Evolutionary conservation across 805 yeast genomes (phyloP).

Genomic region (Candida pseudoglaebosa): DNA sequence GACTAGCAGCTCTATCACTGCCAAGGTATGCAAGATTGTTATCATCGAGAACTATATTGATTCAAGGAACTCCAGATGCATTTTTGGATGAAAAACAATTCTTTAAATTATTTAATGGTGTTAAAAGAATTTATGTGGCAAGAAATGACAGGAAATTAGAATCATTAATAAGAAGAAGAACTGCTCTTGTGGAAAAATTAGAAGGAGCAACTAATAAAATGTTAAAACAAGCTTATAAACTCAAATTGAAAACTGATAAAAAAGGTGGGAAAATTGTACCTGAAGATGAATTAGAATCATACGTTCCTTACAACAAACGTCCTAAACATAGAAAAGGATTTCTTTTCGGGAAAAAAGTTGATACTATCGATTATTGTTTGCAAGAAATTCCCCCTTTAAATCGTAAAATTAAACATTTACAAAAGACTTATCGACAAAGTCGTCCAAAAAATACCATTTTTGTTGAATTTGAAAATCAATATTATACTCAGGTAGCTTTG

Average conservation of each 20-base stretch:
- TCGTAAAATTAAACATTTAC: slow-evolving; percentile 53
- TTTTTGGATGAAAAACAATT: slow-evolving; percentile 70
- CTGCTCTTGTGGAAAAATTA: slow-evolving; percentile 52
- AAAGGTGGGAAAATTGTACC: slow-evolving; percentile 49
- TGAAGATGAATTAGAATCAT: slow-evolving; percentile 46
- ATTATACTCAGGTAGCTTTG: slow-evolving; percentile 67
- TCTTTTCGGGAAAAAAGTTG: slow-evolving; percentile 46
- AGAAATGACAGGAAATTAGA: slow-evolving; percentile 58
- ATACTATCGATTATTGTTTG: slow-evolving; percentile 54
- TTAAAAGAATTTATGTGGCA: slow-evolving; percentile 75
- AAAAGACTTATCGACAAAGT: slow-evolving; percentile 42
- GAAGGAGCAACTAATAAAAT: slow-evolving; percentile 64
- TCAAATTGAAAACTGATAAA: slow-evolving; percentile 60
- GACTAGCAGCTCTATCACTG: slow-evolving; percentile 74
- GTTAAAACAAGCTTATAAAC: slow-evolving; percentile 60
- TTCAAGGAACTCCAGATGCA: slow-evolving; percentile 79
- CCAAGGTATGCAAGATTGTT: slow-evolving; percentile 74
- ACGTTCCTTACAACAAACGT: slow-evolving; percentile 64
- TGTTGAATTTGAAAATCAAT: slow-evolving; percentile 75
- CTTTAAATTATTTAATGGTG: slow-evolving; percentile 74
- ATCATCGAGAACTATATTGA: slow-evolving; percentile 76
- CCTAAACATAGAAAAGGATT: slow-evolving; percentile 57
- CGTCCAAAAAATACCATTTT: slow-evolving; percentile 76
- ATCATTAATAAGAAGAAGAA: slow-evolving; percentile 55
- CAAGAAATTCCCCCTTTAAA: slow-evolving; percentile 57